These are phyloP conservation scores for Euphorbia tirucalli DNA, from an alignment of 345 rosid genomes.

Conservation along the genomic window DNA sequence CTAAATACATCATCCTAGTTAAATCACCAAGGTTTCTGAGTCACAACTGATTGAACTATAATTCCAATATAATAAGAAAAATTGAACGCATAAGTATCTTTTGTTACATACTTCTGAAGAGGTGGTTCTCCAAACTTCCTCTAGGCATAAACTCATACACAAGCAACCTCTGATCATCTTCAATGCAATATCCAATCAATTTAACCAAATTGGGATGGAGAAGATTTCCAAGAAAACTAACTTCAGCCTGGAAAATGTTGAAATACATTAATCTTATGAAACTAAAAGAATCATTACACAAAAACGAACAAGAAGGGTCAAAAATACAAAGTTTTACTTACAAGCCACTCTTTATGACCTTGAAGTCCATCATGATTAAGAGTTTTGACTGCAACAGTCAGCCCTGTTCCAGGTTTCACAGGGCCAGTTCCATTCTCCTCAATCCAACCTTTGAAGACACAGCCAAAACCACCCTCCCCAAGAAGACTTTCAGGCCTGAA, in stretches of 20 bases:
- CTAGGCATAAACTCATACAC: conserved; percentile 34
- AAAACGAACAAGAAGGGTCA: background rate
- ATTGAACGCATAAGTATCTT: background rate
- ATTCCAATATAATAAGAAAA: background rate
- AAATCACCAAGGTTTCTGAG: background rate
- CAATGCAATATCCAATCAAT: conserved; percentile 33
- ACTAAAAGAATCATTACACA: background rate
- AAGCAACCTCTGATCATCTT: conserved; percentile 32
- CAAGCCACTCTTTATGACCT: conserved; percentile 35
- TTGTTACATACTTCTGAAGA: conserved; percentile 31
- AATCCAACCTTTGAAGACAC: conserved; percentile 32
- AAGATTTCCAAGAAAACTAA: conserved; percentile 33
- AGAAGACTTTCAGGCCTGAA: conserved; percentile 34
- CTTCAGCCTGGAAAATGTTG: conserved; percentile 25
- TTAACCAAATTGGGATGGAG: conserved; percentile 32
- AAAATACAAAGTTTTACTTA: conserved; percentile 1
- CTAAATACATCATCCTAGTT: background rate
- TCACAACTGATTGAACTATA: background rate
- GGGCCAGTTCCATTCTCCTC: conserved; percentile 35
- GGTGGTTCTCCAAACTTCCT: conserved; percentile 37
- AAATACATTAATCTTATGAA: background rate
- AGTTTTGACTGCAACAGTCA: conserved; percentile 30
- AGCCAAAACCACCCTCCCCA: conserved; percentile 36
- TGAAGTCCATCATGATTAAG: conserved; percentile 35
- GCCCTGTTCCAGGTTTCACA: conserved; percentile 33